Percentiles rank a stretch among this genome's conserved stretches.
These are phyloP conservation scores for Alternaria alternata DNA, from an alignment of 2,329 filamentous ascomycete genomes.

Conservation along the genomic window DNA sequence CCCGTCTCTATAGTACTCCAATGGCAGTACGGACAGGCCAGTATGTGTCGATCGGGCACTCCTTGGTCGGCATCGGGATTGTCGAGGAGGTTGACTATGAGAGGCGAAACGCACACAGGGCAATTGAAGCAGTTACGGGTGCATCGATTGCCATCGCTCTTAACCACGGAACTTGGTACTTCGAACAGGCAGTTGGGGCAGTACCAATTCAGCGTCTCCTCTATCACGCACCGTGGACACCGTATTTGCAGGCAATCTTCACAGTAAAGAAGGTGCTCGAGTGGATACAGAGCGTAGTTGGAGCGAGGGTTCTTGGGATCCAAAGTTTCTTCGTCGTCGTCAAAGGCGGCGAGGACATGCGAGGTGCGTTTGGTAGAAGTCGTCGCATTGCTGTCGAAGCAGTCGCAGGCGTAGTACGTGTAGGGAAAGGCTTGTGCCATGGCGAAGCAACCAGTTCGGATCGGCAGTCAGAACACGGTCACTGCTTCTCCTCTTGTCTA, in stretches of 20 bases:
- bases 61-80: slow-evolving; percentile 34
- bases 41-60: slow-evolving; percentile 71
- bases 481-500: slow-evolving; percentile 1
- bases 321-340: slow-evolving; percentile 81
- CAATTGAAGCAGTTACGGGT: slow-evolving; percentile 96
- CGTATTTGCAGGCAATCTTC: slow-evolving; percentile 97
- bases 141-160: slow-evolving; percentile 93
- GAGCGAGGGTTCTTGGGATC: slow-evolving; percentile 85
- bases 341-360: slow-evolving; percentile 53
- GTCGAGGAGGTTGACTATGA: slow-evolving; percentile 78
- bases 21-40: slow-evolving; percentile 89
- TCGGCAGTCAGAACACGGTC: background rate
- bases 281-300: slow-evolving; percentile 90
- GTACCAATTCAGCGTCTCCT: slow-evolving; percentile 95
- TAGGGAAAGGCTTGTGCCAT: slow-evolving; percentile 69
- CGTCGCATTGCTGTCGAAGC: slow-evolving; percentile 59
- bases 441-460: background rate
- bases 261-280: slow-evolving; percentile 94
- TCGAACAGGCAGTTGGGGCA: slow-evolving; percentile 97
- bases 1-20: slow-evolving; percentile 92
- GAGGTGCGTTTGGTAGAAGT: slow-evolving; percentile 44
- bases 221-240: slow-evolving; percentile 87
- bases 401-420: slow-evolving; percentile 71
- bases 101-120: slow-evolving; percentile 82
- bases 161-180: slow-evolving; percentile 89